Percentiles rank a stretch among this genome's conserved stretches.
Evolutionary conservation across 768 basidiomycete genomes (phyloP).

Genomic region (Boletus patriciae): DNA sequence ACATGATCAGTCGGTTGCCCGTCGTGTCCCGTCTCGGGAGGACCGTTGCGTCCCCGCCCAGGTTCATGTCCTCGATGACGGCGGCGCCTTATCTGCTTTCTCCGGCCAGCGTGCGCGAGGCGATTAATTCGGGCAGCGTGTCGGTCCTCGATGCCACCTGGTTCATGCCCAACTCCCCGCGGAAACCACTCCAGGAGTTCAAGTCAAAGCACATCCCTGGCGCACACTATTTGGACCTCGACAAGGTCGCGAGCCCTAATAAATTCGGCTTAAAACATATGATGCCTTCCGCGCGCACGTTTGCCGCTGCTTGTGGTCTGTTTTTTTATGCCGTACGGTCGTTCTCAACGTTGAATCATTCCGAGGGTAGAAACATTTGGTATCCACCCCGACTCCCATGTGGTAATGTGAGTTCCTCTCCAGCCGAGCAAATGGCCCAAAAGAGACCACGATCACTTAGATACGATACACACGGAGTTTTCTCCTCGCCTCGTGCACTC

Average conservation of each 20-base stretch:
- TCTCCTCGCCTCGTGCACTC: constrained; percentile 88
- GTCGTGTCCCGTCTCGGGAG: constrained; percentile 11
- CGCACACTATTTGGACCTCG: constrained; percentile 76
- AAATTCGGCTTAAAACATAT: constrained; percentile 88
- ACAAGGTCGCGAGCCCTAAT: constrained; percentile 71
- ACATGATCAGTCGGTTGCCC: constrained; percentile 6
- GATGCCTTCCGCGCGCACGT: constrained; percentile 75
- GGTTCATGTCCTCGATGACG: constrained; percentile 40
- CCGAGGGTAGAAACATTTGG: constrained; percentile 62
- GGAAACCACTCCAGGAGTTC: constrained; percentile 72
- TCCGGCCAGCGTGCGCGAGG: constrained; percentile 47
- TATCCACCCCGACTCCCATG: constrained; percentile 70
- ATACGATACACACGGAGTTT: constrained; percentile 89
- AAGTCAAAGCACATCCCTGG: constrained; percentile 62
- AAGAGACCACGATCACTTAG: constrained; percentile 37
- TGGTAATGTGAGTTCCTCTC: constrained; percentile 63
- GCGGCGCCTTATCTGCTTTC: constrained; percentile 51
- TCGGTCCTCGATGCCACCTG: constrained; percentile 76
- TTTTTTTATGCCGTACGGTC: constrained; percentile 7
- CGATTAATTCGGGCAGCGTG: constrained; percentile 32
- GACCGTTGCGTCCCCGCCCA: constrained; percentile 9
- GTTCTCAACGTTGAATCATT: constrained; percentile 8
- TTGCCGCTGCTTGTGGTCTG: constrained; percentile 81
- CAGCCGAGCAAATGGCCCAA: background rate
- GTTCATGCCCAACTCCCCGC: constrained; percentile 90